Percentiles rank a stretch among this genome's conserved stretches.
These are phyloP conservation scores for Prunus mira DNA, from an alignment of 306 rosid species.

Conservation along the genomic window DNA sequence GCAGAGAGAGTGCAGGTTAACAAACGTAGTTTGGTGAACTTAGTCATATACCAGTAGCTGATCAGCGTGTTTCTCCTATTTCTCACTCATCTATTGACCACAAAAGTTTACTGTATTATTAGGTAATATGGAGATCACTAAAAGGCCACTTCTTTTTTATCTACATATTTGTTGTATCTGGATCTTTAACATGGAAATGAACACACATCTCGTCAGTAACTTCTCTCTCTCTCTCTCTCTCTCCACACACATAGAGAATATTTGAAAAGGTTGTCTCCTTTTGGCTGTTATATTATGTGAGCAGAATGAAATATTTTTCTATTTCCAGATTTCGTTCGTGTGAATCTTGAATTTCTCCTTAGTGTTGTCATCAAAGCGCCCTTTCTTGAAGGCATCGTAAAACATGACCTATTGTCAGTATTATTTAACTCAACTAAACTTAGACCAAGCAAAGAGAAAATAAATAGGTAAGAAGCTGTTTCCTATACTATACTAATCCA, in stretches of 20 bases:
- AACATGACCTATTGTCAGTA: background rate
- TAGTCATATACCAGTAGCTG: slow-evolving; percentile 16
- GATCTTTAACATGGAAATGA: slow-evolving; percentile 14
- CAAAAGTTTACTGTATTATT: slow-evolving; percentile 7
- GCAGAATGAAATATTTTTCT: background rate
- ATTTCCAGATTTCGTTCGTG: background rate
- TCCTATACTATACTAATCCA: background rate
- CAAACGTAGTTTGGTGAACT: slow-evolving; percentile 25
- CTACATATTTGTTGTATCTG: slow-evolving; percentile 3
- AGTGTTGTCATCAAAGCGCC: background rate
- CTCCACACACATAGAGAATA: background rate
- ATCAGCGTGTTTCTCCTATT: slow-evolving; percentile 5
- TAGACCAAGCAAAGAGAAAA: background rate
- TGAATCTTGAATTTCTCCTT: background rate
- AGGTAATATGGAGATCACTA: slow-evolving; percentile 17
- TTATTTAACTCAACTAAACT: background rate
- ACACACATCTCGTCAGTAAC: background rate
- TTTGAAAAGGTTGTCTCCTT: background rate
- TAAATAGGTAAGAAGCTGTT: background rate
- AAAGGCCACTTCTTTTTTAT: slow-evolving; percentile 1
- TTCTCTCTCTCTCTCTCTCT: background rate
- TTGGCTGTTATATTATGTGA: background rate
- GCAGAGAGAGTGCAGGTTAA: slow-evolving; percentile 30
- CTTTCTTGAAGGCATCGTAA: background rate
- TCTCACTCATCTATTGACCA: slow-evolving; percentile 5